phyloP scores from a whole-genome alignment of 176 grass and related monocot species.

The Aegilops longissima region DNA sequence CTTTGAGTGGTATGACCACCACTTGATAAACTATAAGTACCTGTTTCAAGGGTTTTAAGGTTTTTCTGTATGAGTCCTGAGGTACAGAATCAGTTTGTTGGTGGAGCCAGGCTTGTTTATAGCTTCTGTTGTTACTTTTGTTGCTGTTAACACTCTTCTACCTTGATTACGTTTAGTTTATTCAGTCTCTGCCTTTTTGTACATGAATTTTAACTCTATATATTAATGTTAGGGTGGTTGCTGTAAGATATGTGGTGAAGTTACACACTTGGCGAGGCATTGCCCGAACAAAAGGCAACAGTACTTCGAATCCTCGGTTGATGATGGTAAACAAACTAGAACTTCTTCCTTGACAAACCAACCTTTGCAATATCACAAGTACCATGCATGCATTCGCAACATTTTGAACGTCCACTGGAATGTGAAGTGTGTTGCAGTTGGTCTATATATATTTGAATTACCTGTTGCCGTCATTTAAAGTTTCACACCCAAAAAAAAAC shows the following conservation, averaged over 20 bases:
- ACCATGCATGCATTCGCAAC: constrained; percentile 14
- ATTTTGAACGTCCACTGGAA: not conserved
- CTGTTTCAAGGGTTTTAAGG: not conserved
- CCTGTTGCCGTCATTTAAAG: not conserved
- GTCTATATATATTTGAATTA: not conserved
- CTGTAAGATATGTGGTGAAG: constrained; percentile 90
- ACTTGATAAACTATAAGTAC: not conserved
- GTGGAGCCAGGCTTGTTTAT: not conserved
- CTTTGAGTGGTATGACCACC: not conserved
- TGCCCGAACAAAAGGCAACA: constrained; percentile 67
- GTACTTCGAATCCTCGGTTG: constrained; percentile 32
- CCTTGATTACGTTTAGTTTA: not conserved
- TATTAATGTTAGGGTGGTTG: constrained; percentile 69
- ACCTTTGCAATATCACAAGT: not conserved
- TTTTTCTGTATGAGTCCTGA: not conserved
- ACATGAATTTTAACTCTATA: constrained; percentile 6
- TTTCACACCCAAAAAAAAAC: not conserved
- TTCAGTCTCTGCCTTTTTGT: not conserved
- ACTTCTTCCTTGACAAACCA: constrained; percentile 19
- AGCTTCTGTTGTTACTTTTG: not conserved
- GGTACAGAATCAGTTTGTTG: not conserved
- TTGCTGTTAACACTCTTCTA: not conserved
- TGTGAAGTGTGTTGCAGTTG: not conserved
- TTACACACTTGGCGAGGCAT: constrained; percentile 88
- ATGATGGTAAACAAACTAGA: constrained; percentile 33